A percentile compares a stretch with the other conserved stretches of the same genome.
Conservation (phyloP, 2,329 filamentous ascomycete species). For the Onygenales sp. region DNA sequence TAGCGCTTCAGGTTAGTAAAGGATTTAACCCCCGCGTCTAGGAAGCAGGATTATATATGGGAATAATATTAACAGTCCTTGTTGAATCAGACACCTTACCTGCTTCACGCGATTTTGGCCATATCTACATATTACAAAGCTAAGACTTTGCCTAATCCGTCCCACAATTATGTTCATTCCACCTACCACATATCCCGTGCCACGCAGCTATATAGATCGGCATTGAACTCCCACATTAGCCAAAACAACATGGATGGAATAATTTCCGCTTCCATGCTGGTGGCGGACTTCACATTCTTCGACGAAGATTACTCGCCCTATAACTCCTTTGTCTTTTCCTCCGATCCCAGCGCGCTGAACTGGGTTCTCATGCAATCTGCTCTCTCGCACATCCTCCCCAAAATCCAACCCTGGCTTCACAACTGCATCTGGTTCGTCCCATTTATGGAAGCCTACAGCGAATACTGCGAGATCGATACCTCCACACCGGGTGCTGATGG, state of each 20-base stretch:
- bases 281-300: conserved; percentile 25
- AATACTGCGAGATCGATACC: conserved; percentile 18
- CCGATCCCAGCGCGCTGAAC: conserved; percentile 21
- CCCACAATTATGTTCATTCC: conserved; percentile 19
- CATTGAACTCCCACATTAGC: conserved; percentile 17
- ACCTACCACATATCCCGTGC: conserved; percentile 29
- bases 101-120: conserved; percentile 29
- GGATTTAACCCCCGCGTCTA: background rate
- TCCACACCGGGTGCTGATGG: conserved; percentile 18
- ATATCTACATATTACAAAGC: conserved; percentile 23
- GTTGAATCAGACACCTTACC: conserved; percentile 21
- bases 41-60: background rate
- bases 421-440: conserved; percentile 26
- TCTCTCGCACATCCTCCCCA: conserved; percentile 21
- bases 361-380: conserved; percentile 30
- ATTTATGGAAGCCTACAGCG: conserved; percentile 19
- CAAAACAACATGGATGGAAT: conserved; percentile 28
- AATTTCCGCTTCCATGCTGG: conserved; percentile 28
- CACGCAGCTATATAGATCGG: conserved; percentile 24
- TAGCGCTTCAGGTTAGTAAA: conserved; percentile 22
- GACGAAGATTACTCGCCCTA: conserved; percentile 20
- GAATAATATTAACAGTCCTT: background rate
- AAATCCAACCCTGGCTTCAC: conserved; percentile 16
- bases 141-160: conserved; percentile 17
- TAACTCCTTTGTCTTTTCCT: conserved; percentile 27